phyloP scores from a whole-genome alignment of 2,329 filamentous ascomycete species.

The Hypoxylon sp. region DNA sequence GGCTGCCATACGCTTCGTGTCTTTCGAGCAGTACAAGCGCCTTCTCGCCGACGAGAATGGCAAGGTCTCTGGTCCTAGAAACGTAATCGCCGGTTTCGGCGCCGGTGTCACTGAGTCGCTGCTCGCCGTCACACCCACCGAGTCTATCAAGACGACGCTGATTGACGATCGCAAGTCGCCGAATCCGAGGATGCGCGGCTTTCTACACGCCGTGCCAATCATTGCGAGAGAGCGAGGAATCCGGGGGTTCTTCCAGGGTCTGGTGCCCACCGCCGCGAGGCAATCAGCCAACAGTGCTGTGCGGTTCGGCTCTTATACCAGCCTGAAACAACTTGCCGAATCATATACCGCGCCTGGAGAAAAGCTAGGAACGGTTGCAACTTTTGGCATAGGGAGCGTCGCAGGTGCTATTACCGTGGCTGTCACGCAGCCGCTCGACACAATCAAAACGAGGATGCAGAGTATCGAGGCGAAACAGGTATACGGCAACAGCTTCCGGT shows the following conservation, averaged over 20 bases:
- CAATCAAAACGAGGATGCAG: constrained; percentile 98
- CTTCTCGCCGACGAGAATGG: constrained; percentile 85
- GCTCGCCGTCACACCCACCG: constrained; percentile 93
- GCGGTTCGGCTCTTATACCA: constrained; percentile 91
- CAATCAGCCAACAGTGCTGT: constrained; percentile 96
- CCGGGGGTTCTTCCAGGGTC: constrained; percentile 95
- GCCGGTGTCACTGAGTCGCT: constrained; percentile 95
- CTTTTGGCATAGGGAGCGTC: constrained; percentile 89
- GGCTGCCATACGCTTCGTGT: constrained; percentile 94
- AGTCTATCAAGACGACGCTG: constrained; percentile 98
- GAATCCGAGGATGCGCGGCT: constrained; percentile 89
- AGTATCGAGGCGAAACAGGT: constrained; percentile 83
- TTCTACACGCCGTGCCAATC: constrained; percentile 88
- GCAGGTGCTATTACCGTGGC: constrained; percentile 93
- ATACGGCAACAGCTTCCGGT: constrained; percentile 91
- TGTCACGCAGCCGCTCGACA: constrained; percentile 82
- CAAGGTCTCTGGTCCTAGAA: constrained; percentile 89
- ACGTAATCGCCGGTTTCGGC: constrained; percentile 92
- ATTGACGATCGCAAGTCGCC: constrained; percentile 94
- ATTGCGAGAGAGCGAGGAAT: constrained; percentile 91
- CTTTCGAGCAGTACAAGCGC: constrained; percentile 93
- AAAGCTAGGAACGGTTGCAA: constrained; percentile 88
- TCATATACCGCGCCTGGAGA: constrained; percentile 94
- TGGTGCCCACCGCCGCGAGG: constrained; percentile 92
- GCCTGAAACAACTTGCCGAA: constrained; percentile 89